Base-by-base conservation (phyloP, 2,329 filamentous ascomycete genomes). In the Cercospora citrullina region DNA sequence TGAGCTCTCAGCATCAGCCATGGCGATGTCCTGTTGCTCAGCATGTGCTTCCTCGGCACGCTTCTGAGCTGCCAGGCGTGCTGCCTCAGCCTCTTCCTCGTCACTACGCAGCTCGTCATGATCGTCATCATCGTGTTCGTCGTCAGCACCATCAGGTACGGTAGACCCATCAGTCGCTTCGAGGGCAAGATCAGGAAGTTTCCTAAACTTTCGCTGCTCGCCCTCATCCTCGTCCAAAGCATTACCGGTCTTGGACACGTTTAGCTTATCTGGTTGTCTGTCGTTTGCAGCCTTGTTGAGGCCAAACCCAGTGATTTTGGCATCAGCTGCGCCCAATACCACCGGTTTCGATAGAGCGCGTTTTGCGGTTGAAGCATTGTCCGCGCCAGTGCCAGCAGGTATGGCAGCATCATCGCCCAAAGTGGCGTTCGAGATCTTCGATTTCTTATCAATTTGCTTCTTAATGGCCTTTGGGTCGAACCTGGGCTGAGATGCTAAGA, bases 181-280 rank as follows among this genome's bases (percentile, higher is more conserved):
- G 76, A 90, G 87, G 64, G 91, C 83, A 64, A 90, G 87, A 68
- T 92, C 87, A 67, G 94, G 94, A 69, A 99, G 88, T 81, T 94
- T 95, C 77, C 93, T 93, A 72, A 99, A 87, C 82, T 96, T 97
- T 78, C 93, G 91, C 76, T 91, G 89, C 2, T 90, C 91, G 33
- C 89, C 90, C 75, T 96, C 92, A 75, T 97, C 94, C 76, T 97
- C 94, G 69, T 91, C 94, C 74, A 97, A 89, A 73, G 93, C 89
- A 23, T 96, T 84, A 69, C 91, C 93, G 18, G 72, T 59, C 73
- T 90, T 90, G 76, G 92, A 93, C 21, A 87, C 84, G 4, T 87
- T 84, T 3, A 86, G 79, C 75, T 91, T 93, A n/a, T 75, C 70
- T 26, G 68, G 61, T 18, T 67, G 90, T 23, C 79, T 79, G 63